Conservation (phyloP, 345 rosid species). For the Viola odorata region DNA sequence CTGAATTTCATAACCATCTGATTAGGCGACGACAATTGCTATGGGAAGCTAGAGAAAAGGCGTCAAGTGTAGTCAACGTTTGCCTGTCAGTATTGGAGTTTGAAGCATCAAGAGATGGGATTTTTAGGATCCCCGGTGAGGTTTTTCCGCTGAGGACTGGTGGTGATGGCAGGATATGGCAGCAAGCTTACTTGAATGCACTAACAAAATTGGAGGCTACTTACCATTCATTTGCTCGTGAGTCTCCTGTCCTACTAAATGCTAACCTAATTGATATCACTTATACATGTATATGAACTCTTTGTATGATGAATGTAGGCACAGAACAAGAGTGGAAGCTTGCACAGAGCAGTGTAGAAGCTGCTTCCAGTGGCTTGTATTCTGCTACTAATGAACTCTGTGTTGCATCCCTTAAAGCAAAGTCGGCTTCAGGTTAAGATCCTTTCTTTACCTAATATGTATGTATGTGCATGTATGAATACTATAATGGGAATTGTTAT, state of each 20-base stretch:
- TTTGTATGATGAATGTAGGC: conserved; percentile 35
- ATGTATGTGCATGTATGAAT: too few relatives aligned
- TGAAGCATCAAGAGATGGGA: conserved; percentile 85
- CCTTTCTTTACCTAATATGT: conserved; percentile 8
- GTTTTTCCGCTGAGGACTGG: conserved; percentile 35
- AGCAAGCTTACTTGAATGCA: conserved; percentile 63
- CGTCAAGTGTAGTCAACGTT: conserved; percentile 57
- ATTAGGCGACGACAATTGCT: conserved; percentile 60
- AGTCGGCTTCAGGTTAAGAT: conserved; percentile 74
- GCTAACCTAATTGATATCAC: conserved; percentile 8
- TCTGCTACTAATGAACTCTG: conserved; percentile 68
- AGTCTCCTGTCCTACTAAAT: conserved; percentile 29
- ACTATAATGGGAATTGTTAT: too few relatives aligned
- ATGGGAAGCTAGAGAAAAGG: conserved; percentile 76
- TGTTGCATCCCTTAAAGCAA: conserved; percentile 69
- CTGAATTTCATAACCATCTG: conserved; percentile 76
- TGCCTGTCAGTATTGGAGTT: conserved; percentile 78
- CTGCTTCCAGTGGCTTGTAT: conserved; percentile 67
- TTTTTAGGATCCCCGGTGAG: conserved; percentile 56
- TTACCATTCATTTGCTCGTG: conserved; percentile 74
- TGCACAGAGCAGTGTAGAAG: conserved; percentile 74
- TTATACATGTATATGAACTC: background rate
- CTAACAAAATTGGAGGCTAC: conserved; percentile 63
- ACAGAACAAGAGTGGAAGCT: conserved; percentile 81
- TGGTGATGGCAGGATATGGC: conserved; percentile 65